phyloP scores from a whole-genome alignment of 768 basidiomycete species.

The Coprinellus aureogranulatus region DNA sequence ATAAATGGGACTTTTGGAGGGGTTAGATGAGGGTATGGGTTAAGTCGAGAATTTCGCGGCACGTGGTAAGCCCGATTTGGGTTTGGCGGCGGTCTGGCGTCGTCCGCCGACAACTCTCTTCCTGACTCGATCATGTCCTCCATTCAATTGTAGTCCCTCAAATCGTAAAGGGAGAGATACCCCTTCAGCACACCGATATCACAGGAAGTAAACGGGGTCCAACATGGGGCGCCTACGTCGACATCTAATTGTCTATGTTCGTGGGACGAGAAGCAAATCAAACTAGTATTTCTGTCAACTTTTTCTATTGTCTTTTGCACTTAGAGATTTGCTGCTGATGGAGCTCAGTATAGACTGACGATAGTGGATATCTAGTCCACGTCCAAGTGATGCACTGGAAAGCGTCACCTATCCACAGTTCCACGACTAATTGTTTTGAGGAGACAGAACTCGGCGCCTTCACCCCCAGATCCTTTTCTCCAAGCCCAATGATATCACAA shows the following conservation, averaged over 20 bases:
- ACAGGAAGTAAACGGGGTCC: too few species aligned
- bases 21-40: conserved; percentile 6
- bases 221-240: too few species aligned
- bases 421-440: too few species aligned
- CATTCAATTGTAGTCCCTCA: neutral
- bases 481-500: too few species aligned
- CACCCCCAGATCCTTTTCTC: too few species aligned
- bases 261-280: neutral
- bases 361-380: too few species aligned
- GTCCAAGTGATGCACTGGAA: too few species aligned
- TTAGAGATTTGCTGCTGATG: neutral
- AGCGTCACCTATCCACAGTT: too few species aligned
- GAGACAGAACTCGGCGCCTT: too few species aligned
- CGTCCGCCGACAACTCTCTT: neutral
- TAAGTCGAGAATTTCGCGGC: conserved; percentile 22
- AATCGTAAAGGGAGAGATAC: too few species aligned
- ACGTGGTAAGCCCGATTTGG: conserved; percentile 15
- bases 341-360: neutral
- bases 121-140: neutral
- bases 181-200: too few species aligned
- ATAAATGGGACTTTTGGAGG: conserved; percentile 5
- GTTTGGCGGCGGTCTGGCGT: neutral
- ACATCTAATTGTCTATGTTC: neutral
- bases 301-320: neutral
- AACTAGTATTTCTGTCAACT: neutral